Evolutionary conservation across 345 rosid genomes (phyloP).

Genomic region (Boechera retrofracta): DNA sequence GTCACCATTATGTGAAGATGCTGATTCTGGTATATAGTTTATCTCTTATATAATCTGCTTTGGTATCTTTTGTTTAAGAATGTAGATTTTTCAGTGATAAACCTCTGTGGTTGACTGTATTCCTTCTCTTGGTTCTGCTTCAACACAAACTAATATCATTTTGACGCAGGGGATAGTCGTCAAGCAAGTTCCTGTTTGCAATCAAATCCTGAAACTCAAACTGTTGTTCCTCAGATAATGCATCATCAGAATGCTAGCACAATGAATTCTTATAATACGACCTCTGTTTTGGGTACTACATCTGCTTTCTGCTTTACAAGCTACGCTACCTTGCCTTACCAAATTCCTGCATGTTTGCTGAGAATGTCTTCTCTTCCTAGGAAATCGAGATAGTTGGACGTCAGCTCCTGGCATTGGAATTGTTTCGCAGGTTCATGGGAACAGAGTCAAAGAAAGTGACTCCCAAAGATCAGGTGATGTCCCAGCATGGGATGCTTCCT

Average conservation of each 20-base stretch:
- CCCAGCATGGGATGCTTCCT: conserved; percentile 72
- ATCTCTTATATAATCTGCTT: conserved; percentile 1
- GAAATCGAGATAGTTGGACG: conserved; percentile 49
- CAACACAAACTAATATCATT: conserved; percentile 34
- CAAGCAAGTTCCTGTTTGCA: conserved; percentile 55
- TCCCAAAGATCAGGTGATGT: conserved; percentile 60
- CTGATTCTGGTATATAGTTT: conserved; percentile 75
- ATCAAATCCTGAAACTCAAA: conserved; percentile 46
- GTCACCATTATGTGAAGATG: conserved; percentile 79
- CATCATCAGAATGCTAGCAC: conserved; percentile 48
- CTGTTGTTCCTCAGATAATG: conserved; percentile 43
- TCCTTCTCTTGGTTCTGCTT: conserved; percentile 21
- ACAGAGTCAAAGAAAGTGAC: conserved; percentile 50
- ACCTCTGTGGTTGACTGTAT: conserved; percentile 18
- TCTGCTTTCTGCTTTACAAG: conserved; percentile 26
- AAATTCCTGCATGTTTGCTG: conserved; percentile 26
- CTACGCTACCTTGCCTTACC: conserved; percentile 17
- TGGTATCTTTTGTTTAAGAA: conserved; percentile 26
- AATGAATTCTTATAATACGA: conserved; percentile 42
- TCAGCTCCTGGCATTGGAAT: conserved; percentile 43
- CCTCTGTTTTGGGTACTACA: conserved; percentile 53
- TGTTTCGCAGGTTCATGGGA: conserved; percentile 49
- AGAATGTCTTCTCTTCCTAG: conserved; percentile 44
- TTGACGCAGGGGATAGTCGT: conserved; percentile 66
- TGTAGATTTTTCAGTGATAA: not conserved